These are phyloP conservation scores for Pezicula neosporulosa DNA, from an alignment of 2,329 filamentous ascomycete species.

Conservation along the genomic window DNA sequence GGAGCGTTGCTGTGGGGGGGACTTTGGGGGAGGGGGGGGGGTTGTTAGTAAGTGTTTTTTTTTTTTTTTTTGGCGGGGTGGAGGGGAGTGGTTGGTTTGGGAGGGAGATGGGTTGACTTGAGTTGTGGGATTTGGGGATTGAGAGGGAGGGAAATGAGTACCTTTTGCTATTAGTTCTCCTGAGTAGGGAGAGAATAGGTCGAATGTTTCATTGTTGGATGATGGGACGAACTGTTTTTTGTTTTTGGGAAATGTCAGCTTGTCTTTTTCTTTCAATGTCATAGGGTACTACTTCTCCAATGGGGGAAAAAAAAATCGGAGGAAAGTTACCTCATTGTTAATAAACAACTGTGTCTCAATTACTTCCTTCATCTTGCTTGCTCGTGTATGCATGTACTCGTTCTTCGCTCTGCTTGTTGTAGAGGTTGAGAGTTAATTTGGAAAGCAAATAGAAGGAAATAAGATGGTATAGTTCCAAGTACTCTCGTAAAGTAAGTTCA, in stretches of 20 bases:
- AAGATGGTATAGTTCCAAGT: too few species aligned
- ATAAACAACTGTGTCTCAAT: not conserved
- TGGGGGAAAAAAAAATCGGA: not conserved
- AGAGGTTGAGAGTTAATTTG: too few species aligned
- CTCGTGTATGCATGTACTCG: too few species aligned
- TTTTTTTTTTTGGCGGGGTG: too few species aligned
- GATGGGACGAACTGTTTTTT: not conserved
- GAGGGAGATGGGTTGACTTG: not conserved
- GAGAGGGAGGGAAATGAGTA: not conserved
- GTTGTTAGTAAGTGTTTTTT: too few species aligned
- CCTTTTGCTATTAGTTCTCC: not conserved
- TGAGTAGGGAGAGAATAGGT: not conserved
- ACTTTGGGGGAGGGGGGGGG: slow-evolving; percentile 56
- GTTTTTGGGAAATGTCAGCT: not conserved
- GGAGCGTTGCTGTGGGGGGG: slow-evolving; percentile 46
- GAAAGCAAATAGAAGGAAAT: too few species aligned
- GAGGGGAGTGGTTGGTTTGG: too few species aligned
- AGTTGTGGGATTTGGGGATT: too few species aligned
- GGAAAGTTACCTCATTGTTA: not conserved
- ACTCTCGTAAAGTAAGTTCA: too few species aligned
- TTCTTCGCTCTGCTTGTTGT: too few species aligned
- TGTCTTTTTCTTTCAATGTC: too few species aligned
- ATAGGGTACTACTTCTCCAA: not conserved
- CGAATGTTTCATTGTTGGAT: not conserved
- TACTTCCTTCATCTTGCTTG: not conserved